Conservation (phyloP, 805 yeast species). For the Candida alai region DNA sequence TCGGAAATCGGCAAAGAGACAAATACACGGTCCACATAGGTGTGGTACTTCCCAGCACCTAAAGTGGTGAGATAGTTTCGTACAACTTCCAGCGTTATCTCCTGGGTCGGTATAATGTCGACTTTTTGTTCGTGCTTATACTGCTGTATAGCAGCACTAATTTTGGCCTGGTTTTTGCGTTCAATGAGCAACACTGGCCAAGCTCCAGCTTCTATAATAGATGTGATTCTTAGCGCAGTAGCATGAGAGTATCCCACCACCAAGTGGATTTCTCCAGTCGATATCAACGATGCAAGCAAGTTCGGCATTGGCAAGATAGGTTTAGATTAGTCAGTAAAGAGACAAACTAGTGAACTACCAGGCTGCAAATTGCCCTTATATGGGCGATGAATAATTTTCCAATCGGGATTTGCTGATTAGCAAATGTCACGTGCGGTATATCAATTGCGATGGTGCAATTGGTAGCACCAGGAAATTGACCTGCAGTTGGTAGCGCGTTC, state of each 20-base stretch:
- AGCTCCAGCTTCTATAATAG: conserved; percentile 54
- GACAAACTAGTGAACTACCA: not conserved
- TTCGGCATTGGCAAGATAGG: conserved; percentile 13
- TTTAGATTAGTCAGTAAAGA: not conserved
- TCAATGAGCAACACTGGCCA: conserved; percentile 47
- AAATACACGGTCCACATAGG: conserved; percentile 73
- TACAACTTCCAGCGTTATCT: not conserved
- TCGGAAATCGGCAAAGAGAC: conserved; percentile 42
- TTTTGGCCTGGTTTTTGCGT: conserved; percentile 13
- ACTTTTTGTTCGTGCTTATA: conserved; percentile 23
- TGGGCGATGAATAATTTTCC: no score
- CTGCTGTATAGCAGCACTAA: conserved; percentile 23
- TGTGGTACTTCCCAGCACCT: conserved; percentile 62
- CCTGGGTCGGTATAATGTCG: conserved; percentile 14
- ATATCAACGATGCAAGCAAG: conserved; percentile 39
- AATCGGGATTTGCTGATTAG: conserved; percentile 3
- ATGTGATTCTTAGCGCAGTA: conserved; percentile 45
- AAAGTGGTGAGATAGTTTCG: conserved; percentile 44
- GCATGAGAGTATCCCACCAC: conserved; percentile 51
- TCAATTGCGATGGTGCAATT: no score
- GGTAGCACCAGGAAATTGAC: no score
- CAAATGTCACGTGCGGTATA: conserved; percentile 4
- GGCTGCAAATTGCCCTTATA: conserved; percentile 3
- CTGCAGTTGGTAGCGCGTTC: no score
- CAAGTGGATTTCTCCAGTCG: conserved; percentile 51